Evolutionary conservation across 257 asterid genomes (phyloP).

Genomic region (Solanum sejunctum): DNA sequence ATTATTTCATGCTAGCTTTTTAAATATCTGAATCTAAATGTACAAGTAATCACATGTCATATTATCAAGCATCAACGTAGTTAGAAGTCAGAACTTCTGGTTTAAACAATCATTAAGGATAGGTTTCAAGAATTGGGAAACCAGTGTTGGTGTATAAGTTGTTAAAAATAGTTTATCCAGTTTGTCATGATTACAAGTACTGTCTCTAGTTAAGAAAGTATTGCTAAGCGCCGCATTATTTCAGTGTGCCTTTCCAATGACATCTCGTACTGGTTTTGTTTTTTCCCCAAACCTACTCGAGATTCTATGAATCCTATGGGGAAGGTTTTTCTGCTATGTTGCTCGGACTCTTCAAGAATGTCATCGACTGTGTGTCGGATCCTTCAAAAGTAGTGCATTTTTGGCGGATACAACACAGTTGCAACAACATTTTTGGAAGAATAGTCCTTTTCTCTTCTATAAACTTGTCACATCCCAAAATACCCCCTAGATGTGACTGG

Average conservation of each 20-base stretch:
- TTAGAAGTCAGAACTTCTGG: background rate
- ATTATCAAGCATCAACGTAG: background rate
- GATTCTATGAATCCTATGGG: background rate
- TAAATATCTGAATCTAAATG: background rate
- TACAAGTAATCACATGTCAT: background rate
- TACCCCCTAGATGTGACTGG: too few relatives aligned
- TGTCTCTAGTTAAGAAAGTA: background rate
- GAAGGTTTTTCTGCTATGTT: background rate
- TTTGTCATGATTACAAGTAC: background rate
- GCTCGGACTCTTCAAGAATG: too few relatives aligned
- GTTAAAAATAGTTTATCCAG: background rate
- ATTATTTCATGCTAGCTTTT: background rate
- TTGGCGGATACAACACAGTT: too few relatives aligned
- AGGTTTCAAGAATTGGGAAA: background rate
- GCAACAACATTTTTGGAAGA: too few relatives aligned
- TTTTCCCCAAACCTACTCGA: background rate
- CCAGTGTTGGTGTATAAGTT: background rate
- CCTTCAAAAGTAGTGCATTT: too few relatives aligned
- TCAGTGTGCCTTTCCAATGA: background rate
- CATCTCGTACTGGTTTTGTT: background rate
- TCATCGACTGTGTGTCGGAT: too few relatives aligned
- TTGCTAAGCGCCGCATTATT: background rate
- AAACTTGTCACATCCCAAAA: background rate
- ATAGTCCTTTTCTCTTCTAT: background rate
- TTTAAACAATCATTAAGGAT: background rate